These are phyloP conservation scores for Leccinum sublutescens DNA, from an alignment of 768 basidiomycete genomes.

Conservation along the genomic window DNA sequence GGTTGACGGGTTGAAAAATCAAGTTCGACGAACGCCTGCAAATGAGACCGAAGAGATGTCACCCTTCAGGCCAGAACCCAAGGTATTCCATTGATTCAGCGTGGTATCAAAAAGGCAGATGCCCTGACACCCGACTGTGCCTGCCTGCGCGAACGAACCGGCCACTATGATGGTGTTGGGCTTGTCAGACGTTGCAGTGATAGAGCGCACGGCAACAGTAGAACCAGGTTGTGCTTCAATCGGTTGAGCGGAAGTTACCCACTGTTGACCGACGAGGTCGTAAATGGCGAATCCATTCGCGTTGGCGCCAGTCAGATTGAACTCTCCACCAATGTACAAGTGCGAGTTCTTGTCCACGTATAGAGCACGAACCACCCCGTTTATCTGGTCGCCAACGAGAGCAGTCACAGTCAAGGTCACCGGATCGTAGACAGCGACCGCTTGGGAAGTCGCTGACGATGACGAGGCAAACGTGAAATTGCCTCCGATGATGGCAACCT, in stretches of 20 bases:
- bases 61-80: constrained; percentile 81
- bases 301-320: constrained; percentile 54
- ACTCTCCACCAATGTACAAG: constrained; percentile 85
- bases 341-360: constrained; percentile 59
- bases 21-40: constrained; percentile 61
- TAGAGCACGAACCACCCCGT: constrained; percentile 76
- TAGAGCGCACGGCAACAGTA: constrained; percentile 64
- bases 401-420: constrained; percentile 46
- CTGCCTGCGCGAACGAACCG: constrained; percentile 83
- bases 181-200: constrained; percentile 61
- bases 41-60: constrained; percentile 77
- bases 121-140: constrained; percentile 67
- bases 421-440: constrained; percentile 71
- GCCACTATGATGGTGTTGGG: constrained; percentile 71
- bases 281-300: constrained; percentile 78
- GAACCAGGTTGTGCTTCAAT: constrained; percentile 56
- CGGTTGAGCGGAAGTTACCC: constrained; percentile 60
- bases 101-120: constrained; percentile 75
- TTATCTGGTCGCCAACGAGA: constrained; percentile 59
- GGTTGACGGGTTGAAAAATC: neutral
- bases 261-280: constrained; percentile 62
- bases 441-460: constrained; percentile 43
- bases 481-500: constrained; percentile 82
- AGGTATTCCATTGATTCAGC: constrained; percentile 72
- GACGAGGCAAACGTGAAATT: constrained; percentile 69